Evolutionary conservation across 2,329 filamentous ascomycete species (phyloP), one percentile per base, ranked within the genome.

Genomic region (Cladosporium sp.): DNA sequence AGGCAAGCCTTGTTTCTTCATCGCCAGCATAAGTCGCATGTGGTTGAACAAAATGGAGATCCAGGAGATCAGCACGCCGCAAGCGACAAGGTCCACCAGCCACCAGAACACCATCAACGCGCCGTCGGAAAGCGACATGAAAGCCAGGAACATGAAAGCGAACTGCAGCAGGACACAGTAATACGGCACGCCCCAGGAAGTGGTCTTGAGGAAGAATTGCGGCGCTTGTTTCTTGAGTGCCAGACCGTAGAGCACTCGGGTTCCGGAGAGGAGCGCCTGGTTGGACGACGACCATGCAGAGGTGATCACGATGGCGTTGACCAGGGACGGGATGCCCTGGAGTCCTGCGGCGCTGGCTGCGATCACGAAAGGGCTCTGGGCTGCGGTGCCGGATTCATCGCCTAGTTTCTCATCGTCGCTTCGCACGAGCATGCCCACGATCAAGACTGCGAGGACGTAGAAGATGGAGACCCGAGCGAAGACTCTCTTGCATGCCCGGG

Each of bases 291-390:
- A 85, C 78, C 83, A 84, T 1, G 88, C 89, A 14, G 87, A 89
- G 8, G 89, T 88, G 61, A 91, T 80, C 69, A 91, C 85, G 18
- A 86, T 86, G 26, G 84, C 88, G 73, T 91, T 91, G 78, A 91
- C 88, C 68, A 90, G 82, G 66, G 85, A 86, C 69, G 89, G 68
- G 18, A 91, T 82, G 1, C 83, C 84, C 1, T 75, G 73, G 58
- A 91, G 85, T 44, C 86, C 85, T 14, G 87, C 86, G 67, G 86
- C 81, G 66, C 84, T 78, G 68, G 87, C 86, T 21, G 85, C 85
- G 68, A 91, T 85, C 33, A 84, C 84, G 74, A 83, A 86, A 0
- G 84, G 84, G 6, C 82, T 84, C 10, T 79, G 77, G 8, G 74
- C 74, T 5, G 80, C 80, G 0, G 75, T 78, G 0, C 76, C 75